Conservation (phyloP, 129 eudicot genomes). For the Flaveria trinervia region DNA sequence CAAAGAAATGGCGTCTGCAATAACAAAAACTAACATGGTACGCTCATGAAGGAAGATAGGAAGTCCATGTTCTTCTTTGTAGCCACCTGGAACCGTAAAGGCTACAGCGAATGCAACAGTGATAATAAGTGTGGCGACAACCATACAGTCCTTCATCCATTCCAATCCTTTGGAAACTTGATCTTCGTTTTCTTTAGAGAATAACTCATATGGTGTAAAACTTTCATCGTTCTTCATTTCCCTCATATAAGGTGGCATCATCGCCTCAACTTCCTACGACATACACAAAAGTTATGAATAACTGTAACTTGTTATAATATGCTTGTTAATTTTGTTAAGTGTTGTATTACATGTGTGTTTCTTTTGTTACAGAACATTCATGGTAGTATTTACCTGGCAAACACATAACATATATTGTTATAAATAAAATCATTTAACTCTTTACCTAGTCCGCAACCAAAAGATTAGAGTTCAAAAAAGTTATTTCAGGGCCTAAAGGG, state of each 20-base stretch:
- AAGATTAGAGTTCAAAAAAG: too few species aligned
- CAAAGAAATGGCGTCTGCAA: slow-evolving; percentile 30
- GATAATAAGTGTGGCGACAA: slow-evolving; percentile 24
- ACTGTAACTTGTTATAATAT: background rate
- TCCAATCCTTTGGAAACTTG: background rate
- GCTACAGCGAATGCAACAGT: slow-evolving; percentile 31
- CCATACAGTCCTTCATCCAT: slow-evolving; percentile 33
- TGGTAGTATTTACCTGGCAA: too few species aligned
- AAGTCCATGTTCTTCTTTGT: slow-evolving; percentile 4
- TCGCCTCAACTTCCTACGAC: slow-evolving; percentile 14
- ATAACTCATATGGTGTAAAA: slow-evolving; percentile 25
- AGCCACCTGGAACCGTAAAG: slow-evolving; percentile 39
- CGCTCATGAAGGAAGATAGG: slow-evolving; percentile 1
- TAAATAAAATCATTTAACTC: too few species aligned
- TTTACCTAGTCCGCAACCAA: too few species aligned
- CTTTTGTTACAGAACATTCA: too few species aligned
- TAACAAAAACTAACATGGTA: slow-evolving; percentile 24
- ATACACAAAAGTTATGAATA: background rate
- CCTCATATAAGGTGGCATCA: slow-evolving; percentile 6
- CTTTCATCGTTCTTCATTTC: slow-evolving; percentile 16
- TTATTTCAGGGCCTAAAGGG: too few species aligned
- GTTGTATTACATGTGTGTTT: too few species aligned
- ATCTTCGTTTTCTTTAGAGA: slow-evolving; percentile 25
- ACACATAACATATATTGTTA: too few species aligned
- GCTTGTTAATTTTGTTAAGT: too few species aligned